phyloP scores from a whole-genome alignment of 768 basidiomycete species.

The Tubosaeta brunneosetosa region DNA sequence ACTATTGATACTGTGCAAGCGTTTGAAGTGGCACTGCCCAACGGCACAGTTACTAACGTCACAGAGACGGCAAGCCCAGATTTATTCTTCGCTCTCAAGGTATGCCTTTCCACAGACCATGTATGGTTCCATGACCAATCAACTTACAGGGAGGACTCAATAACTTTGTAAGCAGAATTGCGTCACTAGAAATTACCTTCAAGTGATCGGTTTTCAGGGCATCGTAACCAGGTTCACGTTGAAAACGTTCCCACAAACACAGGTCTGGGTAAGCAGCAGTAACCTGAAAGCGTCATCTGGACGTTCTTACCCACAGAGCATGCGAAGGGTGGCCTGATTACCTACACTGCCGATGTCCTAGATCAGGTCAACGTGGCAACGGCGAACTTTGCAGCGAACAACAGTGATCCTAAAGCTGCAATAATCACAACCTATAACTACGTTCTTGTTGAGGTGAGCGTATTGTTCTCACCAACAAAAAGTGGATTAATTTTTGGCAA shows the following conservation, averaged over 20 bases:
- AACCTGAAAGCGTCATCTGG: not conserved
- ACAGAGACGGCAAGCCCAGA: constrained; percentile 32
- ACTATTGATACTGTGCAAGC: constrained; percentile 50
- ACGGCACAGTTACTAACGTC: constrained; percentile 39
- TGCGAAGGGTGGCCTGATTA: constrained; percentile 47
- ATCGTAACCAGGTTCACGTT: constrained; percentile 58
- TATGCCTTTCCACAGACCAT: constrained; percentile 4
- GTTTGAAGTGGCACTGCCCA: constrained; percentile 48
- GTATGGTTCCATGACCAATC: not conserved
- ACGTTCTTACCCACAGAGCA: not conserved
- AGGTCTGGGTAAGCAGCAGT: constrained; percentile 52
- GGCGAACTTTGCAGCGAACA: constrained; percentile 18
- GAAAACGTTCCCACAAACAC: constrained; percentile 47
- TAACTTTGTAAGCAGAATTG: constrained; percentile 42
- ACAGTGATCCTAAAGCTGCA: constrained; percentile 19
- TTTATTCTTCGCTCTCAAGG: constrained; percentile 44
- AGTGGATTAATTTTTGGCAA: not conserved
- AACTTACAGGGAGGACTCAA: constrained; percentile 51
- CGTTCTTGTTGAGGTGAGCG: not conserved
- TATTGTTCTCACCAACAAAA: too few relatives aligned
- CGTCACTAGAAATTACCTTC: not conserved
- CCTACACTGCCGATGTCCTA: constrained; percentile 11
- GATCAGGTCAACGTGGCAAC: constrained; percentile 16
- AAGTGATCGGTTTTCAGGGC: constrained; percentile 32
- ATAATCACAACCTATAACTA: constrained; percentile 44